Conservation (phyloP, 768 basidiomycete genomes). For the Naematelia aurantialba region DNA sequence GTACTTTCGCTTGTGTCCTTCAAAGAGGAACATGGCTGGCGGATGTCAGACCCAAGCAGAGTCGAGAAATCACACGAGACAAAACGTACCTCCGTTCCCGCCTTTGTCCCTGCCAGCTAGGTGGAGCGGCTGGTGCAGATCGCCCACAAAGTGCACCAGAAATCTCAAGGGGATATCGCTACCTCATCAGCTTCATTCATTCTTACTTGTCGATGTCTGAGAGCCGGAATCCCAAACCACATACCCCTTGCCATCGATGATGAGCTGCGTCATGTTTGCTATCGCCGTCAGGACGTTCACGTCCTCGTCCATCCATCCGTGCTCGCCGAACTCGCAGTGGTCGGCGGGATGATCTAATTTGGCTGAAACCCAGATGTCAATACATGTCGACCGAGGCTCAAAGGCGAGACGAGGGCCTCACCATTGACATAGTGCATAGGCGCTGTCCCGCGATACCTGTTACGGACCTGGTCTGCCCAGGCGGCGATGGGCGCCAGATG, state of each 20-base stretch:
- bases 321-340: conserved; percentile 68
- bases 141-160: conserved; percentile 87
- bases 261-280: conserved; percentile 65
- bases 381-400: background rate
- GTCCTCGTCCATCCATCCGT: conserved; percentile 61
- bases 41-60: conserved; percentile 3
- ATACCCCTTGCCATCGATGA: conserved; percentile 52
- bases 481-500: conserved; percentile 77
- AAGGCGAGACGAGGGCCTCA: conserved; percentile 15
- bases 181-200: background rate
- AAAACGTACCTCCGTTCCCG: conserved; percentile 63
- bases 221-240: too few species aligned
- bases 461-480: conserved; percentile 78
- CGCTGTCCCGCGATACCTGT: conserved; percentile 41
- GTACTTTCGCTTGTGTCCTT: conserved; percentile 65
- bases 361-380: conserved; percentile 37
- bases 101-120: conserved; percentile 82
- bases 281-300: conserved; percentile 74
- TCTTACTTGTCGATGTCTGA: conserved; percentile 2
- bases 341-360: conserved; percentile 72
- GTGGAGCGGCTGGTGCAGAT: conserved; percentile 91
- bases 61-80: conserved; percentile 16
- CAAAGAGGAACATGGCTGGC: conserved; percentile 65
- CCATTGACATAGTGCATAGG: conserved; percentile 50
- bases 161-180: conserved; percentile 82